Conservation (phyloP, 2,329 filamentous ascomycete species). For the Aspergillus candidus region DNA sequence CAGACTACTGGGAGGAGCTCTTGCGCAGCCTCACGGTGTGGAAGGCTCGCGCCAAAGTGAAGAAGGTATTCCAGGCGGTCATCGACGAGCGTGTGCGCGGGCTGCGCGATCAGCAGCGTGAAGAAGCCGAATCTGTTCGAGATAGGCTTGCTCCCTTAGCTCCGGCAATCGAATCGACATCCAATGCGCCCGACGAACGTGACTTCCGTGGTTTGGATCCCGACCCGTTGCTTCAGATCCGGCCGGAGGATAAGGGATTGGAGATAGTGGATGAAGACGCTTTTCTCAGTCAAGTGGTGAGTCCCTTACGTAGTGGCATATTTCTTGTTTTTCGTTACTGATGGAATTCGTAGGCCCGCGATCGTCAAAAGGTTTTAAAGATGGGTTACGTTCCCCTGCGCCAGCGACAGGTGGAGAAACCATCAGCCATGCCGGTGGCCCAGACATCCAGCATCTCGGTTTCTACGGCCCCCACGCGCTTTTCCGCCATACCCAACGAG, state of each 20-base stretch:
- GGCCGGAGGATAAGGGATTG: slow-evolving; percentile 56
- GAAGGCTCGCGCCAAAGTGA: slow-evolving; percentile 84
- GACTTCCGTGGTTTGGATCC: slow-evolving; percentile 53
- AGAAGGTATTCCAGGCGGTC: slow-evolving; percentile 70
- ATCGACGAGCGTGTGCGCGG: slow-evolving; percentile 61
- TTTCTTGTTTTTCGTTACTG: slow-evolving; percentile 5
- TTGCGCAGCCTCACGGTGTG: slow-evolving; percentile 77
- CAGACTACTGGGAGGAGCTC: slow-evolving; percentile 95
- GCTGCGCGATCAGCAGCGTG: slow-evolving; percentile 61
- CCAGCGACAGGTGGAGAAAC: slow-evolving; percentile 37
- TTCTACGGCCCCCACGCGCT: slow-evolving; percentile 57
- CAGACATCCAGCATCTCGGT: slow-evolving; percentile 40
- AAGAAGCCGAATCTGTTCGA: slow-evolving; percentile 56
- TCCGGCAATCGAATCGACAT: slow-evolving; percentile 24
- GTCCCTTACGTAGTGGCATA: slow-evolving; percentile 16
- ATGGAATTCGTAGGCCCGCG: slow-evolving; percentile 37
- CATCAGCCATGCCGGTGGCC: slow-evolving; percentile 24
- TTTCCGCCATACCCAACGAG: slow-evolving; percentile 63
- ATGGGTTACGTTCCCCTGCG: slow-evolving; percentile 62
- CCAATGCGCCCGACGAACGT: slow-evolving; percentile 15
- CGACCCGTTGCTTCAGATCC: slow-evolving; percentile 59
- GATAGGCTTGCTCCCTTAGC: slow-evolving; percentile 50
- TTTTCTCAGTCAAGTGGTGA: slow-evolving; percentile 53
- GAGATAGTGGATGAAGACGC: slow-evolving; percentile 53
- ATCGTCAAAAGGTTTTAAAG: slow-evolving; percentile 57